Evolutionary conservation across 176 grass and related monocot genomes (phyloP).

Genomic region (Raddia distichophylla): DNA sequence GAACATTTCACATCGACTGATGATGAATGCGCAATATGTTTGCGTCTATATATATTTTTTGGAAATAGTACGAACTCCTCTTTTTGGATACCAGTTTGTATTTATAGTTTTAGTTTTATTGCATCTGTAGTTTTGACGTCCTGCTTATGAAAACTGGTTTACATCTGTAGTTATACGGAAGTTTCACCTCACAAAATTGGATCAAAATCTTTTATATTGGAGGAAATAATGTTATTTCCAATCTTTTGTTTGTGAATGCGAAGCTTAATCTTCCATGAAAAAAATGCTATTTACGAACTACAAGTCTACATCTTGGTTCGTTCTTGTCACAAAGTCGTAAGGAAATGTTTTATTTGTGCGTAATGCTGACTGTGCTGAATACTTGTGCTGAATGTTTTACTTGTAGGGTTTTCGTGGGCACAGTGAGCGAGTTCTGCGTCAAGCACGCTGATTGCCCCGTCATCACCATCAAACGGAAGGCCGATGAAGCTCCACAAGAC

Average conservation of each 20-base stretch:
- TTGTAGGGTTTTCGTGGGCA: slow-evolving; percentile 87
- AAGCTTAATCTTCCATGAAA: neutral
- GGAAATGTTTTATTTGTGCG: neutral
- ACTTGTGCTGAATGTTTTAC: neutral
- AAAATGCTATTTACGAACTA: neutral
- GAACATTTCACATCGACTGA: neutral
- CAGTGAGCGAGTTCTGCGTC: slow-evolving; percentile 90
- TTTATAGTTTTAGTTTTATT: no score
- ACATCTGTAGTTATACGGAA: neutral
- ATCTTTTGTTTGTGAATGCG: neutral
- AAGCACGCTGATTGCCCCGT: slow-evolving; percentile 95
- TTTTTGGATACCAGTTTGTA: no score
- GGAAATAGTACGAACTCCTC: no score
- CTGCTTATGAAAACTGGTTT: neutral
- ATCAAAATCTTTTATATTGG: neutral
- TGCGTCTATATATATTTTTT: neutral
- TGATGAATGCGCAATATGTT: neutral
- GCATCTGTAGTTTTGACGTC: no score
- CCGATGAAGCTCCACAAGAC: slow-evolving; percentile 77
- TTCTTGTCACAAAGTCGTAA: neutral
- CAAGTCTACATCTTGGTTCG: neutral
- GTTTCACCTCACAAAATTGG: neutral
- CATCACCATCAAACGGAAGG: slow-evolving; percentile 89
- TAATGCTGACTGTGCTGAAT: no score
- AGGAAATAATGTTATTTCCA: neutral